Base-by-base conservation (phyloP, 495 filamentous ascomycete genomes). In the Penicillium canescens region DNA sequence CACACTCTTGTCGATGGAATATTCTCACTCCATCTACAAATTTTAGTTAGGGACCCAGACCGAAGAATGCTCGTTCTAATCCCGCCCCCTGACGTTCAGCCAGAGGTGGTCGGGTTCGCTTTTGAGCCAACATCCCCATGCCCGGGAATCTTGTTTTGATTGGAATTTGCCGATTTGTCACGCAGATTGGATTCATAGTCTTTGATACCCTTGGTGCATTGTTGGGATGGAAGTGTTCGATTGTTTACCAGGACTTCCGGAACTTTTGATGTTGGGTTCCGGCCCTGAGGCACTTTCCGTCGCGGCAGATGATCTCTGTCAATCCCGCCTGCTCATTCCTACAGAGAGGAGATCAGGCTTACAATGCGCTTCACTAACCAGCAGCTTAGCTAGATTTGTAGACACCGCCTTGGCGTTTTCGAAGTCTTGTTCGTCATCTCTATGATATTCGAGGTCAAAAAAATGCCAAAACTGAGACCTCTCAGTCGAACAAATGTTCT, bases 381-480 rank as follows among this genome's bases (percentile, higher is more conserved):
- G n/a, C 4, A 49, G 36, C 36, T 45, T 51, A 51, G 31, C 33
- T 51, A 51, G 20, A 36, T 7, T 9, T 6, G 39, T 51, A 43
- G n/a, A 36, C 3, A 24, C 1, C 28, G 1, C 10, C 8, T 48
- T 50, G 75, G 75, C 75, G 75, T 57, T 56, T 73, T 78, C 75
- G 75, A 78, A 78, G 75, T 73, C 75, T 78, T 65, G 71, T 77
- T 59, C 54, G 65, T 77, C 73, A 68, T 55, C 54, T 46, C 56
- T 59, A 76, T 76, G 75, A 72, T 75, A 65, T 68, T 74, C 65
- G 75, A 78, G 75, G 75, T 78, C 75, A 78, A 77, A 75, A 64
- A 63, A 47, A 52, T 78, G 70, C 72, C 72, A 45, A 76, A 34
- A 77, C 39, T 57, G 54, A 78, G 49, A 53, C 49, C 55, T 57